phyloP scores from a whole-genome alignment of 306 rosid genomes.

The Vigna unguiculata region DNA sequence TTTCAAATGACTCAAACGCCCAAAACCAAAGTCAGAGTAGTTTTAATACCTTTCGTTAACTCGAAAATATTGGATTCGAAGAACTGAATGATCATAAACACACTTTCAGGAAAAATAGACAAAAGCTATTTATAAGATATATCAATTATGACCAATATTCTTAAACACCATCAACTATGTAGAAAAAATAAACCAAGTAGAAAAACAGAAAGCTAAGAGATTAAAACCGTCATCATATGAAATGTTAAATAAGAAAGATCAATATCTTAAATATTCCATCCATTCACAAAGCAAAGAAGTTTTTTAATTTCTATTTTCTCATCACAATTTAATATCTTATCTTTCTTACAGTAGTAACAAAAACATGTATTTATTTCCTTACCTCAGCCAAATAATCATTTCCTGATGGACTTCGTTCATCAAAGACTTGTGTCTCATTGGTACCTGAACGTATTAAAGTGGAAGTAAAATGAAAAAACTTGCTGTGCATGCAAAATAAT shows the following conservation, averaged over 20 bases:
- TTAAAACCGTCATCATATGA: slow-evolving; percentile 15
- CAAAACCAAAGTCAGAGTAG: background rate
- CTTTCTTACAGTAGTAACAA: background rate
- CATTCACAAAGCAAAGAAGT: background rate
- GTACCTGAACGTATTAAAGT: slow-evolving; percentile 59
- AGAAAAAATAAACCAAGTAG: background rate
- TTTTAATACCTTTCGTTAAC: slow-evolving; percentile 1
- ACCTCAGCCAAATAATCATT: slow-evolving; percentile 97
- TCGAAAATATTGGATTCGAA: background rate
- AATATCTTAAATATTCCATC: slow-evolving; percentile 25
- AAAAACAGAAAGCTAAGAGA: background rate
- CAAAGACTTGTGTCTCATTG: slow-evolving; percentile 78
- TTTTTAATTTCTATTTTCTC: background rate
- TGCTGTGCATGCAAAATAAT: background rate
- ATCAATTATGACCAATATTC: background rate
- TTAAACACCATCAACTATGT: background rate
- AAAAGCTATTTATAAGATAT: background rate
- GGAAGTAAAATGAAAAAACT: slow-evolving; percentile 34
- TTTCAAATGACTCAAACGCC: background rate
- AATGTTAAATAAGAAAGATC: slow-evolving; percentile 22
- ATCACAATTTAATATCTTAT: background rate
- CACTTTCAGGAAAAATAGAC: slow-evolving; percentile 11
- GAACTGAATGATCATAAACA: background rate
- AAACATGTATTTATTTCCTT: slow-evolving; percentile 33
- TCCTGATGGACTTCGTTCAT: slow-evolving; percentile 90